These are phyloP conservation scores for Trametes cinnabarina DNA, from an alignment of 768 basidiomycete species.

Conservation along the genomic window DNA sequence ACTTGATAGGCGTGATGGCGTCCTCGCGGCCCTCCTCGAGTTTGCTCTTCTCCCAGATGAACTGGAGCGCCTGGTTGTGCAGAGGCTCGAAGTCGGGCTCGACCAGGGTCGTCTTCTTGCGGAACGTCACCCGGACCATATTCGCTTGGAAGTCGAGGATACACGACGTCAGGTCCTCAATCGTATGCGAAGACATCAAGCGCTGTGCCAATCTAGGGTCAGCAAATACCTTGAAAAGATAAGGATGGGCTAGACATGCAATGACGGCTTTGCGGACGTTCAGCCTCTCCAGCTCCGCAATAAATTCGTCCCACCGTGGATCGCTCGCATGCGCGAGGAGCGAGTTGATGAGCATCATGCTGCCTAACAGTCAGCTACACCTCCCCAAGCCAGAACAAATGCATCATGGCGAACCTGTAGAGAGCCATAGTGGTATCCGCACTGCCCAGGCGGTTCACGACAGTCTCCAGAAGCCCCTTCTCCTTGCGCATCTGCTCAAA, in stretches of 20 bases:
- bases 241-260: conserved; percentile 43
- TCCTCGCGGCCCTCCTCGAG: conserved; percentile 52
- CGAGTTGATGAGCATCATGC: conserved; percentile 90
- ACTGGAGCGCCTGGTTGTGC: conserved; percentile 56
- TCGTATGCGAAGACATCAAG: conserved; percentile 78
- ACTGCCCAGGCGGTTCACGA: conserved; percentile 75
- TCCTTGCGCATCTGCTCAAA: conserved; percentile 81
- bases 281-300: conserved; percentile 67
- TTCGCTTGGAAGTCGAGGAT: conserved; percentile 89
- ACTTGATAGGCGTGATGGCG: conserved; percentile 54
- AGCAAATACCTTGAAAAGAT: conserved; percentile 5
- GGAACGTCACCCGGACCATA: conserved; percentile 72
- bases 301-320: conserved; percentile 75
- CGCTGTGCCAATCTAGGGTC: conserved; percentile 44
- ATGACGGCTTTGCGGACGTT: conserved; percentile 82
- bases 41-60: conserved; percentile 67
- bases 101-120: conserved; percentile 77
- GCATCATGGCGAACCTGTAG: conserved; percentile 60
- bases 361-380: conserved; percentile 30
- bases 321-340: conserved; percentile 79
- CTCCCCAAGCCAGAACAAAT: neutral
- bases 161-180: conserved; percentile 78
- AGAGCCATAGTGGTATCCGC: conserved; percentile 84
- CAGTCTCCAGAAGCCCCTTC: conserved; percentile 68
- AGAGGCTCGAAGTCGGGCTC: conserved; percentile 61